Percentiles rank a stretch among this genome's conserved stretches.
Evolutionary conservation across 2,329 filamentous ascomycete genomes (phyloP).

Genomic region (Epichloe hybrida): DNA sequence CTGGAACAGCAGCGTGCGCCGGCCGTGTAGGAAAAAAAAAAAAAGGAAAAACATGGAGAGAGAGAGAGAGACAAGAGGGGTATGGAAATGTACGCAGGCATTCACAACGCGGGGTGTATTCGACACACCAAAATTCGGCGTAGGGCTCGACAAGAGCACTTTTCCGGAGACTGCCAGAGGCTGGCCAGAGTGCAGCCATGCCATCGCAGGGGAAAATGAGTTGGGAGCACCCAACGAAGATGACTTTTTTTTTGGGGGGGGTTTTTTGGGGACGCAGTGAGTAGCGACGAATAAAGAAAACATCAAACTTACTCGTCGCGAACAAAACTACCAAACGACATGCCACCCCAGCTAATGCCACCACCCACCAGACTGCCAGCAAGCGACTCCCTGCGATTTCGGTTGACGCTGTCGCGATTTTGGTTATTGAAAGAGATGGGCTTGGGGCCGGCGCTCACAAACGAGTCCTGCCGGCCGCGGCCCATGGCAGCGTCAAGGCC

Average conservation of each 20-base stretch:
- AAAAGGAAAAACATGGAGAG: neutral
- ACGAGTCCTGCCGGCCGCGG: slow-evolving; percentile 50
- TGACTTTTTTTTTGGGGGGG: too few relatives aligned
- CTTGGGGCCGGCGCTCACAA: slow-evolving; percentile 51
- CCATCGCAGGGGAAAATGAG: slow-evolving; percentile 4
- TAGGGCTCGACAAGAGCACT: too few relatives aligned
- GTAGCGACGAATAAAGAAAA: neutral
- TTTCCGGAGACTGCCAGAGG: too few relatives aligned
- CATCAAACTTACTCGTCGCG: slow-evolving; percentile 73
- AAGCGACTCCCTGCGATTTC: slow-evolving; percentile 46
- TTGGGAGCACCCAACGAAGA: too few relatives aligned
- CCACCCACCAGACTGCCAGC: slow-evolving; percentile 59
- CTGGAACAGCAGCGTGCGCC: too few relatives aligned
- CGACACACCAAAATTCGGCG: too few relatives aligned
- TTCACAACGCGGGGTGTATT: too few relatives aligned
- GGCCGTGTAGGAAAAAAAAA: accelerated
- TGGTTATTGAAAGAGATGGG: slow-evolving; percentile 54
- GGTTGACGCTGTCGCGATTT: slow-evolving; percentile 44
- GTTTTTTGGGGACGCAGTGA: neutral
- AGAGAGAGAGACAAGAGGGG: neutral
- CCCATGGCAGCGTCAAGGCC: slow-evolving; percentile 43
- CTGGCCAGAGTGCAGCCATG: slow-evolving; percentile 8
- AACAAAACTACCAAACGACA: slow-evolving; percentile 94
- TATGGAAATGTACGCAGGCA: too few relatives aligned
- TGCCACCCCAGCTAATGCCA: slow-evolving; percentile 93